A percentile compares a stretch with the other conserved stretches of the same genome.
Evolutionary conservation across 1,284 basidiomycete genomes (phyloP).

Genomic region (Kalmanozyma brasiliensis): DNA sequence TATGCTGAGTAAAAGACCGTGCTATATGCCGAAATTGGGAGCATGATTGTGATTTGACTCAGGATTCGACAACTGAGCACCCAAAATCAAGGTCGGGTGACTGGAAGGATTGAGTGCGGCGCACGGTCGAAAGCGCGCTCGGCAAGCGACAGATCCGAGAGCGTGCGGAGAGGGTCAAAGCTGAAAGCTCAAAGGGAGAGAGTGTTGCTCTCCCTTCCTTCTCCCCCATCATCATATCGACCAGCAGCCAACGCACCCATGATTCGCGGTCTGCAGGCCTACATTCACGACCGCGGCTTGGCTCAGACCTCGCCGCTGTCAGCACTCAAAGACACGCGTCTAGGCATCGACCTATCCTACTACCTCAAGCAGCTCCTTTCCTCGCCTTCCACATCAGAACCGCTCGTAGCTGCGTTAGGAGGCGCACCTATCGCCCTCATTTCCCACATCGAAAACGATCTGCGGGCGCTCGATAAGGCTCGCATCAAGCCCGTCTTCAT

Average conservation of each 20-base stretch:
- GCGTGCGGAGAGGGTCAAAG: neutral
- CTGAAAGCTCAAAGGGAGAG: too few species aligned
- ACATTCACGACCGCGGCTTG: conserved; percentile 83
- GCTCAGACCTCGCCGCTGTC: conserved; percentile 83
- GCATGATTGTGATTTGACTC: too few species aligned
- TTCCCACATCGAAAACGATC: conserved; percentile 85
- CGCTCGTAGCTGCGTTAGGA: conserved; percentile 90
- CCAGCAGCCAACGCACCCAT: conserved; percentile 10
- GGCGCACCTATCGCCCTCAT: conserved; percentile 79
- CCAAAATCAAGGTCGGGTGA: too few species aligned
- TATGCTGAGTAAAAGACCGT: too few species aligned
- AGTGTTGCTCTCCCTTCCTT: neutral
- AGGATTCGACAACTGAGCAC: too few species aligned
- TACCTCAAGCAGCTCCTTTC: conserved; percentile 86
- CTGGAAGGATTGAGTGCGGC: too few species aligned
- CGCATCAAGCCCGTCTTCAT: conserved; percentile 98
- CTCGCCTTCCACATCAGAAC: conserved; percentile 80
- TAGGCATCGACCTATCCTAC: conserved; percentile 94
- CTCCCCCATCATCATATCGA: conserved; percentile 1
- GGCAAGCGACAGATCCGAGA: too few species aligned
- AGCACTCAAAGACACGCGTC: conserved; percentile 86
- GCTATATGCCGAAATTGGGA: conserved; percentile 15
- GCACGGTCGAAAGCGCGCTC: too few species aligned
- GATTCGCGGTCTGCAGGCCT: conserved; percentile 51
- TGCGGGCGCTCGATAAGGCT: conserved; percentile 86